Evolutionary conservation across 164 flowering plant genomes (phyloP).

Genomic region (Protea cynaroides): DNA sequence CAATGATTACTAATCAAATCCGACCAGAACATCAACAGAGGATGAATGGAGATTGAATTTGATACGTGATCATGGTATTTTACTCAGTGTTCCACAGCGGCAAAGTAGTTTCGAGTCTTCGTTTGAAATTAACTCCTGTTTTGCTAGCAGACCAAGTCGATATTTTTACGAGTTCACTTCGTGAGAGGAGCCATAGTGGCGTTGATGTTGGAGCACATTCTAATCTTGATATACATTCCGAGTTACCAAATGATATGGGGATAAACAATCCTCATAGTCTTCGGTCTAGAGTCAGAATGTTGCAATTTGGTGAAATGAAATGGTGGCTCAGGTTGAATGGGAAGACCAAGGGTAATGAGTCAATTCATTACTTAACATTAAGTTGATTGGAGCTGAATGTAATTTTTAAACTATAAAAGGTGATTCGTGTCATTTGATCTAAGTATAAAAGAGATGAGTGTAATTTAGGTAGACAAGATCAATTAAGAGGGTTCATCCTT

Average conservation of each 20-base stretch:
- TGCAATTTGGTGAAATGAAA: too few species aligned
- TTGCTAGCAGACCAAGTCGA: slow-evolving; percentile 2
- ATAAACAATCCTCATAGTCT: neutral
- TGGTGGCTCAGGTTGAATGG: too few species aligned
- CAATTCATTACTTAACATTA: too few species aligned
- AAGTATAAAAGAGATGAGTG: too few species aligned
- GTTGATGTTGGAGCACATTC: slow-evolving; percentile 3
- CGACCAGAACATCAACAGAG: slow-evolving; percentile 18
- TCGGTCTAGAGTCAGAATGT: too few species aligned
- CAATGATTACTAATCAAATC: slow-evolving; percentile 7
- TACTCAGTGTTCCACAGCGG: slow-evolving; percentile 1
- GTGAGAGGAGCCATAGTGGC: neutral
- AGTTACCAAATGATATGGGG: neutral
- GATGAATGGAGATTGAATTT: slow-evolving; percentile 68
- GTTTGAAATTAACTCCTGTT: neutral
- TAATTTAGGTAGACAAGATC: too few species aligned
- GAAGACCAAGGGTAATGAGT: too few species aligned
- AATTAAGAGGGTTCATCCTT: too few species aligned
- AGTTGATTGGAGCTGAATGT: too few species aligned
- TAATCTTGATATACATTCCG: neutral
- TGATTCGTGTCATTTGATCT: too few species aligned
- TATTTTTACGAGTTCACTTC: slow-evolving; percentile 3
- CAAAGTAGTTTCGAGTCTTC: slow-evolving; percentile 8
- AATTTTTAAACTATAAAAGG: too few species aligned
- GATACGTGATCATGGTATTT: slow-evolving; percentile 70